phyloP scores from a whole-genome alignment of 1,139 yeast species.

The Citeromyces siamensis region DNA sequence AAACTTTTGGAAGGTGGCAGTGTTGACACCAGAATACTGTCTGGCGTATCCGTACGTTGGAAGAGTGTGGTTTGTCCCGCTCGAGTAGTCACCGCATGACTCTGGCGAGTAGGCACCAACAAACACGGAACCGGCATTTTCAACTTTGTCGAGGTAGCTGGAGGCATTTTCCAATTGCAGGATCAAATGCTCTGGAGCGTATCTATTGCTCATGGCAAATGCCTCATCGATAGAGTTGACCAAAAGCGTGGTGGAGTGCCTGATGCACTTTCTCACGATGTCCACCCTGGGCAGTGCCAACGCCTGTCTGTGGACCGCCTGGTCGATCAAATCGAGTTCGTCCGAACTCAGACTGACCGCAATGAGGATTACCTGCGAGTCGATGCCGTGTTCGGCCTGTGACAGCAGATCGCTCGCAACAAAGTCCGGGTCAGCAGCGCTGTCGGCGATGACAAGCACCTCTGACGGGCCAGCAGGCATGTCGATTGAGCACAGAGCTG shows the following conservation, averaged over 20 bases:
- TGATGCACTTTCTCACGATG: slow-evolving; percentile 81
- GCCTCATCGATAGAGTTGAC: slow-evolving; percentile 68
- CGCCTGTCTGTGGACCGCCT: slow-evolving; percentile 79
- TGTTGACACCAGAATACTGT: slow-evolving; percentile 95
- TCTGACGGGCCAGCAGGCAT: slow-evolving; percentile 99
- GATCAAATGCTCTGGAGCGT: slow-evolving; percentile 97
- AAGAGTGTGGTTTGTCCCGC: slow-evolving; percentile 94
- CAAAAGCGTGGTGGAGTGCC: slow-evolving; percentile 74
- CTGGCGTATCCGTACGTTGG: slow-evolving; percentile 98
- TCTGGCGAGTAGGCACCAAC: slow-evolving; percentile 97
- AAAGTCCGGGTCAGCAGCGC: slow-evolving; percentile 79
- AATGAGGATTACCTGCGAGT: slow-evolving; percentile 88
- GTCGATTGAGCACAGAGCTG: slow-evolving; percentile 90
- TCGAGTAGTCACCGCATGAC: slow-evolving; percentile 95
- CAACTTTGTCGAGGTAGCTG: slow-evolving; percentile 56
- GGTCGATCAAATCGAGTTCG: slow-evolving; percentile 59
- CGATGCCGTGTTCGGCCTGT: slow-evolving; percentile 98
- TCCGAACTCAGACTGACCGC: slow-evolving; percentile 59
- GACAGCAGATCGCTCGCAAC: slow-evolving; percentile 93
- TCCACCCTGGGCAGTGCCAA: slow-evolving; percentile 83
- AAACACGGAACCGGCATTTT: slow-evolving; percentile 92
- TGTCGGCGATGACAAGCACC: slow-evolving; percentile 87
- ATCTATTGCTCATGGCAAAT: slow-evolving; percentile 68
- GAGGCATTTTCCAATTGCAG: slow-evolving; percentile 76
- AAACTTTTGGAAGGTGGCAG: slow-evolving; percentile 90